Base-by-base conservation (phyloP, 2,329 filamentous ascomycete genomes). In the Paraphoma chrysanthemicola region DNA sequence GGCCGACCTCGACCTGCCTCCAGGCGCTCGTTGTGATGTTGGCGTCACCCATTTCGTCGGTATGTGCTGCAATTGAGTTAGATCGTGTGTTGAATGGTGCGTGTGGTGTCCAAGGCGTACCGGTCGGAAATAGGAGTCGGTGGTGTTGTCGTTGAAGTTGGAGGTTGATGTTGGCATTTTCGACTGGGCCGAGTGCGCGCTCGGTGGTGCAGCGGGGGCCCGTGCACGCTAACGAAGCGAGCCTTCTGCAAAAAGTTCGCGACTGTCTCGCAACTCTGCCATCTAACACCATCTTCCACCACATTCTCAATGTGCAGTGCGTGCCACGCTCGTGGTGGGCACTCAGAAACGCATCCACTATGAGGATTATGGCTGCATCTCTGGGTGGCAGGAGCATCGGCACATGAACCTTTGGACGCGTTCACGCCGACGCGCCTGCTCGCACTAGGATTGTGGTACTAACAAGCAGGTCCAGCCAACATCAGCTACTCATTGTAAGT, bases 1-100 rank as follows among this genome's bases (percentile, higher is more conserved):
- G 93, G 89, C 95, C 95, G 82, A 97, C 92, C 90, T 99, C 93
- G 81, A 99, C 93, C 83, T 93, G 87, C 86, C 93, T 93, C 93
- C 93, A 78, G 66, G 69, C 64, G 74, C 77, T 81, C 69, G 80
- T 79, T 72, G 76, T 80, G 70, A 82, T 79, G 63, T 78, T 73
- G 68, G 75, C 77, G 77, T 80, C 78, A 76, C 78, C 77, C 78
- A 80, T 80, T 78, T 76, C 77, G 73, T 74, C 71, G 68, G 63
- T 69, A 70, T 70, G 68, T 73, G 67, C 71, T 77, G 63, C 58
- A 54, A 46, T 52, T 45, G 18, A 53, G 50, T 76, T 71, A 73
- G 72, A 64, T 42, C 47, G 53, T 49, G 58, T 52, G 42, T 67
- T 54, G 46, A 63, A 62, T 56, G 56, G 63, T 64, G 48, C 36